Conservation (phyloP, 148 eudicot species). For the Nepenthes gracilis region DNA sequence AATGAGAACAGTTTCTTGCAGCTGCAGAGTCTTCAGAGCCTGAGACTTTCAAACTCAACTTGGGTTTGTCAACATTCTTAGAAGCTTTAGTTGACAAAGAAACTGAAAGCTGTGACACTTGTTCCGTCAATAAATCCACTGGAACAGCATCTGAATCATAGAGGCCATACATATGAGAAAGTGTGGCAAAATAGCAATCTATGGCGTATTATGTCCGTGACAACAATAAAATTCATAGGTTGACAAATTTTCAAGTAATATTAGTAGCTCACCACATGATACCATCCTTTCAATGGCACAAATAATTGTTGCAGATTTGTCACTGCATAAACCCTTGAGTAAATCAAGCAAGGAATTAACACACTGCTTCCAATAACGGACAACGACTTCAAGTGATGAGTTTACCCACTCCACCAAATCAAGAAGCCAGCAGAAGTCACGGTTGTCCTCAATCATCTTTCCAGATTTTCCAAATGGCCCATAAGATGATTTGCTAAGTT, state of each 20-base stretch:
- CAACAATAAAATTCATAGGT: not conserved
- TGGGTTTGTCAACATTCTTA: constrained; percentile 9
- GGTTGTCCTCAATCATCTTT: constrained; percentile 10
- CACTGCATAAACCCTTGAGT: constrained; percentile 41
- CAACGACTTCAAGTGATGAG: constrained; percentile 60
- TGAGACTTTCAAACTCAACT: constrained; percentile 18
- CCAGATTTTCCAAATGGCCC: constrained; percentile 17
- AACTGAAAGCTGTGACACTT: constrained; percentile 55
- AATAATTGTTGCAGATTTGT: constrained; percentile 30
- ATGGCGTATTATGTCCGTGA: not conserved
- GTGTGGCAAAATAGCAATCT: constrained; percentile 6
- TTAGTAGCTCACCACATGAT: constrained; percentile 39
- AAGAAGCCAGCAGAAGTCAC: constrained; percentile 58
- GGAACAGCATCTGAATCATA: constrained; percentile 49
- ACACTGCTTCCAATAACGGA: constrained; percentile 85
- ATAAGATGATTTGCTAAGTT: constrained; percentile 22
- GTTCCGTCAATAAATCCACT: constrained; percentile 47
- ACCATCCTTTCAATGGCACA: constrained; percentile 46
- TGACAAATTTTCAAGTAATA: not conserved
- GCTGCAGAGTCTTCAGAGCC: constrained; percentile 16
- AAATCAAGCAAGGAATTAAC: constrained; percentile 43
- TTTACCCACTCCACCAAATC: constrained; percentile 88
- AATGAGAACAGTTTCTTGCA: constrained; percentile 17
- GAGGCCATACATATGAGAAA: constrained; percentile 6
- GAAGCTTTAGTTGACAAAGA: constrained; percentile 34